Evolutionary conservation across 805 yeast genomes (phyloP).

Genomic region (Lipomyces yamanashiensis): DNA sequence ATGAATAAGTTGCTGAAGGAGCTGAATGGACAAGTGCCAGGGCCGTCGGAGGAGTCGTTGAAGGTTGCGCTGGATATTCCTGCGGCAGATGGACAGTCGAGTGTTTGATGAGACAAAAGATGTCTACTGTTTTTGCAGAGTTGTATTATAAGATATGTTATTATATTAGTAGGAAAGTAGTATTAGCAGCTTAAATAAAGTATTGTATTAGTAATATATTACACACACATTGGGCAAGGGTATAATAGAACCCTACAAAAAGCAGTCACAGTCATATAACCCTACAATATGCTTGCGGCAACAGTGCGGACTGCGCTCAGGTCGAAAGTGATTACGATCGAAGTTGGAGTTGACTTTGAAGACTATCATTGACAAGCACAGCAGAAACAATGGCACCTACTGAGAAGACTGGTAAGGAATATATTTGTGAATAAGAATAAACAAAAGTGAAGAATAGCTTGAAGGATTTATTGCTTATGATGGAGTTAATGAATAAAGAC

Average conservation of each 20-base stretch:
- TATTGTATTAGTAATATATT: not conserved
- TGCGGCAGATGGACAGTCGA: conserved; percentile 3
- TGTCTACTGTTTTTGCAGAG: not conserved
- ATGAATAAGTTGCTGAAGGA: conserved; percentile 2
- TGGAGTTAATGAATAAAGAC: not conserved
- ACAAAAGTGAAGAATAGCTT: not conserved
- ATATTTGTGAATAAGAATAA: not conserved
- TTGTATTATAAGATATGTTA: not conserved
- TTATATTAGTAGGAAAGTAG: not conserved
- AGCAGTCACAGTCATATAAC: conserved; percentile 11
- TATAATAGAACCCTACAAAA: conserved; percentile 2
- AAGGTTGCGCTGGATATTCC: conserved; percentile 26
- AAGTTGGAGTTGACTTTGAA: not conserved
- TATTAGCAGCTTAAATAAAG: not conserved
- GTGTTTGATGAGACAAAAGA: too few relatives aligned
- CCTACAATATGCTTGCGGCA: conserved; percentile 1
- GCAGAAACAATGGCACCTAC: conserved; percentile 32
- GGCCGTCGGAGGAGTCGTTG: conserved; percentile 24
- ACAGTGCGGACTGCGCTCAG: not conserved
- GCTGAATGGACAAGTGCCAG: conserved; percentile 12
- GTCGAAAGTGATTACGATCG: not conserved
- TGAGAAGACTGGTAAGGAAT: conserved; percentile 35
- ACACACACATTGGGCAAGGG: conserved; percentile 5
- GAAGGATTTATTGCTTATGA: not conserved
- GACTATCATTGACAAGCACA: not conserved